A percentile compares a stretch with the other conserved stretches of the same genome.
phyloP scores from a whole-genome alignment of 768 basidiomycete species.

The Trametes cinnabarina region DNA sequence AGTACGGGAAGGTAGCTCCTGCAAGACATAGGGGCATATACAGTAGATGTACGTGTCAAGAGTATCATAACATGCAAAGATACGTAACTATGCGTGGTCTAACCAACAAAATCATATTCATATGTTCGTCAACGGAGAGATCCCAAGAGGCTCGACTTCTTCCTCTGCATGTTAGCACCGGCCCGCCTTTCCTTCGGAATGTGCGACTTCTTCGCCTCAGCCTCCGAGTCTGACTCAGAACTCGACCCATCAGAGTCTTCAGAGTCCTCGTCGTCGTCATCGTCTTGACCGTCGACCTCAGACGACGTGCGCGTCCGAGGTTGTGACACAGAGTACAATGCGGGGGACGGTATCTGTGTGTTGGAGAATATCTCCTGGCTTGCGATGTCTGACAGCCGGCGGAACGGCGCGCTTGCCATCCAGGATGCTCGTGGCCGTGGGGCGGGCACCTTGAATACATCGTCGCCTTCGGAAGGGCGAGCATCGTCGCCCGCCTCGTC shows the following conservation, averaged over 20 bases:
- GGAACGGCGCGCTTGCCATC: slow-evolving; percentile 32
- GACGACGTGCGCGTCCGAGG: background rate
- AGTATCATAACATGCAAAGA: background rate
- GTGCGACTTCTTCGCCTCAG: slow-evolving; percentile 47
- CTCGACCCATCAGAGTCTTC: slow-evolving; percentile 38
- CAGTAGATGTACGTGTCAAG: background rate
- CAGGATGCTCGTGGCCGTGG: background rate
- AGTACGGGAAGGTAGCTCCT: background rate
- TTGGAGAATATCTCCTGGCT: slow-evolving; percentile 32
- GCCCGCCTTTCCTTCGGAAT: slow-evolving; percentile 61
- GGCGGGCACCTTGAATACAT: slow-evolving; percentile 21
- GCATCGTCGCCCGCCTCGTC: background rate
- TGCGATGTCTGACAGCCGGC: slow-evolving; percentile 54
- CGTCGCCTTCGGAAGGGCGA: slow-evolving; percentile 28
- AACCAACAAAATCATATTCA: background rate
- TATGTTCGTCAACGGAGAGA: background rate
- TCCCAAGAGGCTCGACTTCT: slow-evolving; percentile 10
- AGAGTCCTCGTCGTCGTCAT: slow-evolving; percentile 36
- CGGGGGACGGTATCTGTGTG: slow-evolving; percentile 22
- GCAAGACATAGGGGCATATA: background rate
- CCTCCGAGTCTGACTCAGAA: slow-evolving; percentile 41
- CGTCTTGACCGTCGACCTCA: slow-evolving; percentile 24
- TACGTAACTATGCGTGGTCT: background rate
- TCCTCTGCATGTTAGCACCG: slow-evolving; percentile 47
- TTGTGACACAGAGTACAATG: slow-evolving; percentile 17